A percentile compares a stretch with the other conserved stretches of the same genome.
Evolutionary conservation across 306 rosid genomes (phyloP).

Genomic region (Prunus dulcis): DNA sequence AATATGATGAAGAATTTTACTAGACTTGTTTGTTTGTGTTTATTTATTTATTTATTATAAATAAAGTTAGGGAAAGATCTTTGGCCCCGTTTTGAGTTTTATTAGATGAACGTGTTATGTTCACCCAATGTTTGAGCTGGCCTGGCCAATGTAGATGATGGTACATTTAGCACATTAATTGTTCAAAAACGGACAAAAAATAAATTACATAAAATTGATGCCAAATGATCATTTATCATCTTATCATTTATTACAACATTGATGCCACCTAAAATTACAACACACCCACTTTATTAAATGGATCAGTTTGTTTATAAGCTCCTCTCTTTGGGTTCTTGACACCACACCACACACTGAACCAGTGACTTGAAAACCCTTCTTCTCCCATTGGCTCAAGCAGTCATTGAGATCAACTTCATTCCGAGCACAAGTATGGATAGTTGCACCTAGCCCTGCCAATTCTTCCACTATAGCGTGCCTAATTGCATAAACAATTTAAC

Average conservation of each 20-base stretch:
- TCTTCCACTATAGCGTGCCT: constrained; percentile 20
- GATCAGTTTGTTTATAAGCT: constrained; percentile 38
- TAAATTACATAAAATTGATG: neutral
- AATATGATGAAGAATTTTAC: no score
- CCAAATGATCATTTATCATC: no score
- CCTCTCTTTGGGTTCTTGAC: constrained; percentile 45
- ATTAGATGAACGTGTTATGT: no score
- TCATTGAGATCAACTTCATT: neutral
- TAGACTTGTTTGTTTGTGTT: no score
- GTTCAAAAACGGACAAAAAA: no score
- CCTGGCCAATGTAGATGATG: no score
- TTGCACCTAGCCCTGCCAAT: neutral
- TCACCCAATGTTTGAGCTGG: neutral
- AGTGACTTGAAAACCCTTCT: constrained; percentile 48
- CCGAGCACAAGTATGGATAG: neutral
- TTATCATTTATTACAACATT: no score
- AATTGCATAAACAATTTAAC: neutral
- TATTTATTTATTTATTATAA: no score
- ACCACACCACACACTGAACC: constrained; percentile 76
- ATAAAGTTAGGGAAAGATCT: no score
- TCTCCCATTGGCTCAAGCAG: constrained; percentile 37
- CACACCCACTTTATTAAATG: neutral
- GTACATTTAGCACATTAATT: no score
- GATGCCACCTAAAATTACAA: no score
- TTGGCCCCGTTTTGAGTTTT: no score